A percentile compares a stretch with the other conserved stretches of the same genome.
Conservation (phyloP, 768 basidiomycete species). For the Austroboletus eburneus region DNA sequence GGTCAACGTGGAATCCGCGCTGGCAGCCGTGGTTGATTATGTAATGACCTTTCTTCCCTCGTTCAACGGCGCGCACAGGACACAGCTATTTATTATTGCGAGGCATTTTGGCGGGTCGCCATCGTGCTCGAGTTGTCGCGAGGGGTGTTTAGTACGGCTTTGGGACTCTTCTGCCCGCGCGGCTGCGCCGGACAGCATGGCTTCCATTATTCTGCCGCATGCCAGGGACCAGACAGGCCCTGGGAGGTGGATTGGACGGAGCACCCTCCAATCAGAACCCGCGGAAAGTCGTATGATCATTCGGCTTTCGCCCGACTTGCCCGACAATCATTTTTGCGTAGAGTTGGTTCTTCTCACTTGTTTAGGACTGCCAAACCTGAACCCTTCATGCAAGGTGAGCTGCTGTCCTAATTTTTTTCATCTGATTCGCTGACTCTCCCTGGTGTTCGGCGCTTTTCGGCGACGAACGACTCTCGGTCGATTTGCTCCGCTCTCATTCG, state of each 20-base stretch:
- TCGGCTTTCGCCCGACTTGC: not conserved
- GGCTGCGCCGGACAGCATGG: slow-evolving; percentile 4
- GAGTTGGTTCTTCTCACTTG: too few species aligned
- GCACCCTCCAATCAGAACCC: slow-evolving; percentile 11
- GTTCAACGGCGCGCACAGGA: too few species aligned
- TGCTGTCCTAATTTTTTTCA: too few species aligned
- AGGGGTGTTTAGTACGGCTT: not conserved
- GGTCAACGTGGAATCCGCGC: slow-evolving; percentile 4
- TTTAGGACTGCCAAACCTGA: too few species aligned
- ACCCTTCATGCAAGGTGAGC: too few species aligned
- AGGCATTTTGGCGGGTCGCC: slow-evolving; percentile 2
- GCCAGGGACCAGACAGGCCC: not conserved
- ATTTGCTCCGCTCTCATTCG: not conserved
- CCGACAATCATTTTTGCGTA: not conserved
- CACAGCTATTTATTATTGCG: not conserved
- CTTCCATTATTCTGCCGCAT: slow-evolving; percentile 3
- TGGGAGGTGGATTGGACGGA: too few species aligned
- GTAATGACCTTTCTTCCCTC: not conserved
- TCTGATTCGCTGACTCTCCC: too few species aligned
- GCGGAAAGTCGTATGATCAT: not conserved
- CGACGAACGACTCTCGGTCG: not conserved
- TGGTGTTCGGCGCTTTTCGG: too few species aligned
- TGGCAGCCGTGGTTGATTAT: not conserved
- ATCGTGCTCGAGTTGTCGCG: not conserved
- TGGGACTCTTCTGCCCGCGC: not conserved